A percentile compares a stretch with the other conserved stretches of the same genome.
Conservation (phyloP, 768 basidiomycete species). For the Cystofilobasidium macerans region DNA sequence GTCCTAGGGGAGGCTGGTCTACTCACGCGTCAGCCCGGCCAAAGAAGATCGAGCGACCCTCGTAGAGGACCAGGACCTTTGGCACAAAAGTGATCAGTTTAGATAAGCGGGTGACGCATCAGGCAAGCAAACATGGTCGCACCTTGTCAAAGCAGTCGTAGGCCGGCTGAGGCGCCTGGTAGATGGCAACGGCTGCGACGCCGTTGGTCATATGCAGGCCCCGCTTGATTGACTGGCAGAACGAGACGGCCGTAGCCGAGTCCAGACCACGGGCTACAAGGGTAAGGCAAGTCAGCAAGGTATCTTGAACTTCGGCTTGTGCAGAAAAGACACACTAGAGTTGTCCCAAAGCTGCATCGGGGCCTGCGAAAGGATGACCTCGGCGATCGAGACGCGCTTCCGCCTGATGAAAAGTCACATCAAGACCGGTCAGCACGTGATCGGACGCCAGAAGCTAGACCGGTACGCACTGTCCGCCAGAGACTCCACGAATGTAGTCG, state of each 20-base stretch:
- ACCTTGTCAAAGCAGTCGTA: constrained; percentile 38
- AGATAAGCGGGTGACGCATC: constrained; percentile 30
- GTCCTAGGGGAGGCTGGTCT: background rate
- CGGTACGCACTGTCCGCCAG: constrained; percentile 39
- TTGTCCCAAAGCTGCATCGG: constrained; percentile 34
- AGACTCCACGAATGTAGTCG: constrained; percentile 51
- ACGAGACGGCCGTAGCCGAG: constrained; percentile 43
- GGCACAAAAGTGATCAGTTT: no score
- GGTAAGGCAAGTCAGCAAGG: no score
- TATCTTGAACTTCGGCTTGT: no score
- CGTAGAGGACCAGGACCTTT: constrained; percentile 45
- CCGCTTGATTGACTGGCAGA: constrained; percentile 42
- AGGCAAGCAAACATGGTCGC: constrained; percentile 17
- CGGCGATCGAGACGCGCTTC: constrained; percentile 28
- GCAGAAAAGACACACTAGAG: constrained; percentile 3
- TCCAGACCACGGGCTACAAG: constrained; percentile 35
- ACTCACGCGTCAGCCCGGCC: constrained; percentile 31
- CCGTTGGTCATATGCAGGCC: constrained; percentile 40
- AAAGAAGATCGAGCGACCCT: constrained; percentile 46
- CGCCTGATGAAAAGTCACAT: constrained; percentile 7
- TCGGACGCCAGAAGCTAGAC: background rate
- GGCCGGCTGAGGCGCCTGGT: constrained; percentile 42
- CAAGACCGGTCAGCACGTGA: background rate
- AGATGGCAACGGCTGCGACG: constrained; percentile 43
- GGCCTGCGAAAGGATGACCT: constrained; percentile 28